These are phyloP conservation scores for Trametes polyzona DNA, from an alignment of 1,284 basidiomycete species.

Conservation along the genomic window DNA sequence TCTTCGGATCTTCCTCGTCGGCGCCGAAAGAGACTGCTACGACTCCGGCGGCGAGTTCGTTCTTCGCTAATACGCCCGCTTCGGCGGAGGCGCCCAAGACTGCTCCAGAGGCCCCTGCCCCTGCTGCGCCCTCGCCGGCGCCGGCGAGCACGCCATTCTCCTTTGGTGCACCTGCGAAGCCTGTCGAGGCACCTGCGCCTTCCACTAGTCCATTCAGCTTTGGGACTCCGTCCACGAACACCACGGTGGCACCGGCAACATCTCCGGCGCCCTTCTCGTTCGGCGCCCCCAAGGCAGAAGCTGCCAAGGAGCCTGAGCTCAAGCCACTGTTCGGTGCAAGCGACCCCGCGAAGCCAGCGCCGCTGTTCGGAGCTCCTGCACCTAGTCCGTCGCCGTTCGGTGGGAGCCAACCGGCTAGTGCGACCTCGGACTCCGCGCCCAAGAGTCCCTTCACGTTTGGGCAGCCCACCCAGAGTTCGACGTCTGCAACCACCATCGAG, in stretches of 20 bases:
- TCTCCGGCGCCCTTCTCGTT: constrained; percentile 17
- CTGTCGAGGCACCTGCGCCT: constrained; percentile 17
- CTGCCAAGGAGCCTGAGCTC: constrained; percentile 21
- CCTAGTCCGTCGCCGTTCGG: constrained; percentile 25
- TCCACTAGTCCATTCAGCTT: constrained; percentile 23
- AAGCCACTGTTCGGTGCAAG: constrained; percentile 15
- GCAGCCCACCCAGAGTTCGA: constrained; percentile 19
- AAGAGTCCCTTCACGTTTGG: constrained; percentile 33
- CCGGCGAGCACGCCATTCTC: constrained; percentile 13
- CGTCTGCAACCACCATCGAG: constrained; percentile 25
- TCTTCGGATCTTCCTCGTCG: constrained; percentile 9
- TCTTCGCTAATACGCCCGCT: constrained; percentile 3
- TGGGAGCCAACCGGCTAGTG: constrained; percentile 17
- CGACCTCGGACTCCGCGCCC: constrained; percentile 21
- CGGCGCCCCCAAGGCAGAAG: constrained; percentile 17
- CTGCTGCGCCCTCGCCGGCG: constrained; percentile 3
- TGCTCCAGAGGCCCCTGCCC: background rate
- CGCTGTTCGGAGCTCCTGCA: constrained; percentile 19
- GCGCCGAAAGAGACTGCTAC: constrained; percentile 8
- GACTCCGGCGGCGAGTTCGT: constrained; percentile 1
- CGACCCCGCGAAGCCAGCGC: constrained; percentile 17
- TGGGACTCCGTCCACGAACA: background rate
- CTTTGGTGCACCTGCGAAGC: constrained; percentile 28
- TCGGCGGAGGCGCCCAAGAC: background rate
- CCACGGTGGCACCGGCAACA: constrained; percentile 10